Evolutionary conservation across 1,284 basidiomycete species (phyloP).

Genomic region (Flammula alnicola): DNA sequence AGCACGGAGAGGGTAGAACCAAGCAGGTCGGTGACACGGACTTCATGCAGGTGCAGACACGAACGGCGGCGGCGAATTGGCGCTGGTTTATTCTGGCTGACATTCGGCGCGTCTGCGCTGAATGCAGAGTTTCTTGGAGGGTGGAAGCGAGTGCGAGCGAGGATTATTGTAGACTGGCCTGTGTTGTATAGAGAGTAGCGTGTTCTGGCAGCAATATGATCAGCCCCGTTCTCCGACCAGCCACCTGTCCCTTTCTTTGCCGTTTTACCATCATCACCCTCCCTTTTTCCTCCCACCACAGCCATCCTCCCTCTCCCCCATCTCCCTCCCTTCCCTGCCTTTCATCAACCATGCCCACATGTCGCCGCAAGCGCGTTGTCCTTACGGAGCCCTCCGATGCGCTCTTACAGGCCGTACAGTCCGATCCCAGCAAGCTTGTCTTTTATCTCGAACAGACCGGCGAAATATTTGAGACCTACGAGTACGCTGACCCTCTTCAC

Average conservation of each 20-base stretch:
- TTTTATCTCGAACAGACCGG: slow-evolving; percentile 92
- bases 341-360: slow-evolving; percentile 73
- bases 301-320: slow-evolving; percentile 30
- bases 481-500: slow-evolving; percentile 62
- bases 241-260: slow-evolving; percentile 54
- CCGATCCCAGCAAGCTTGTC: slow-evolving; percentile 74
- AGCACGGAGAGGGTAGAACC: slow-evolving; percentile 8
- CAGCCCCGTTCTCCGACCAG: slow-evolving; percentile 42
- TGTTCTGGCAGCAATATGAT: slow-evolving; percentile 28
- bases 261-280: slow-evolving; percentile 45
- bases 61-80: background rate
- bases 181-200: slow-evolving; percentile 18
- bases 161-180: slow-evolving; percentile 8
- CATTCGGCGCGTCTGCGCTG: background rate
- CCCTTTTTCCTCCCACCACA: slow-evolving; percentile 43
- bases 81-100: background rate
- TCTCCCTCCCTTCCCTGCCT: slow-evolving; percentile 27
- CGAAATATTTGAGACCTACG: slow-evolving; percentile 94
- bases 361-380: slow-evolving; percentile 89
- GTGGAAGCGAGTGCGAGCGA: background rate
- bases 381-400: slow-evolving; percentile 77
- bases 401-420: slow-evolving; percentile 65
- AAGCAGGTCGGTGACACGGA: slow-evolving; percentile 5
- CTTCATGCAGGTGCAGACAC: no score
- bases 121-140: background rate